Evolutionary conservation across 2,329 filamentous ascomycete species (phyloP).

Genomic region (Aspergillus puulaauensis): DNA sequence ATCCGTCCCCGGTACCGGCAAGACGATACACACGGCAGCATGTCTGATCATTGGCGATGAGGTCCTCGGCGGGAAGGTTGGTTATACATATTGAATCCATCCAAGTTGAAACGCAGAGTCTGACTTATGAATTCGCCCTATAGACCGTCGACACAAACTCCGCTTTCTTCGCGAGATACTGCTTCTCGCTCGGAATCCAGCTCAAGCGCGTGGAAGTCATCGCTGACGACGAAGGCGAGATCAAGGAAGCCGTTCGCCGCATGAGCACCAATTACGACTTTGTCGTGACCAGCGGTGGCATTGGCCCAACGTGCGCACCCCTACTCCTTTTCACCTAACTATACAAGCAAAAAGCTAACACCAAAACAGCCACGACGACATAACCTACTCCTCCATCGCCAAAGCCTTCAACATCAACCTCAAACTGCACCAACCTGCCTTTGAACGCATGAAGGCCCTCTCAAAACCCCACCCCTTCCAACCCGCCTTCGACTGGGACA

Average conservation of each 20-base stretch:
- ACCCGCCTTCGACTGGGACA: slow-evolving; percentile 79
- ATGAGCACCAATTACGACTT: slow-evolving; percentile 93
- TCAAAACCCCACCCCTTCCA: slow-evolving; percentile 72
- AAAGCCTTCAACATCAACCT: slow-evolving; percentile 80
- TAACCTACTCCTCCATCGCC: slow-evolving; percentile 92
- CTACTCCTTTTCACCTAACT: not conserved
- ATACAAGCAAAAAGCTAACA: not conserved
- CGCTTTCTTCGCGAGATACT: slow-evolving; percentile 64
- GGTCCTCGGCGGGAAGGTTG: slow-evolving; percentile 88
- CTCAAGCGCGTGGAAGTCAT: slow-evolving; percentile 91
- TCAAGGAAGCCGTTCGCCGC: slow-evolving; percentile 78
- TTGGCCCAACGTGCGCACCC: slow-evolving; percentile 79
- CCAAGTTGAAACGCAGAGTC: not conserved
- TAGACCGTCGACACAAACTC: slow-evolving; percentile 68
- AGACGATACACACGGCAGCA: slow-evolving; percentile 82
- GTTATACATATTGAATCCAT: slow-evolving; percentile 16
- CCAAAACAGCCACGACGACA: slow-evolving; percentile 79
- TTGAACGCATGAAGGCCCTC: slow-evolving; percentile 78
- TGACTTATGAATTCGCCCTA: not conserved
- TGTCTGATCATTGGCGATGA: slow-evolving; percentile 97
- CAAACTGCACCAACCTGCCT: slow-evolving; percentile 73
- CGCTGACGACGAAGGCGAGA: slow-evolving; percentile 86
- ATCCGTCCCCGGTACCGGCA: slow-evolving; percentile 38
- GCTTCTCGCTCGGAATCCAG: slow-evolving; percentile 64
- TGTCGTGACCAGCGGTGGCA: slow-evolving; percentile 91